Conservation (phyloP, 352 stramenopile genomes). For the Phytophthora pistaciae region DNA sequence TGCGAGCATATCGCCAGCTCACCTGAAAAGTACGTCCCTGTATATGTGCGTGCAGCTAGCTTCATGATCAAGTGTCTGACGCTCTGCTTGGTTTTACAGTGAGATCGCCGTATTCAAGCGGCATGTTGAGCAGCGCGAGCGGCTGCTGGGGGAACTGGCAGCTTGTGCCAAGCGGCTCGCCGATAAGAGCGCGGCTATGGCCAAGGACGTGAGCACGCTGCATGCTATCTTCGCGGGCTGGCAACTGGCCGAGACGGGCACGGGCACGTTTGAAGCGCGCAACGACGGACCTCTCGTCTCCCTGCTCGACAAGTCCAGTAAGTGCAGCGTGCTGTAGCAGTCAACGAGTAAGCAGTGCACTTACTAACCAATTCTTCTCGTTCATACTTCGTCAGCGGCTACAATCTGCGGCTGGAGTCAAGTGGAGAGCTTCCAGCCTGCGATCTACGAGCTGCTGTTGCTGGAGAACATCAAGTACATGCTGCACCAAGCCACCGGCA, state of each 20-base stretch:
- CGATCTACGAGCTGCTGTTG: constrained; percentile 74
- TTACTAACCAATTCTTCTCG: constrained; percentile 8
- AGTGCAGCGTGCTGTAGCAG: constrained; percentile 14
- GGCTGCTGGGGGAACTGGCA: constrained; percentile 54
- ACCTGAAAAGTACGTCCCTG: constrained; percentile 46
- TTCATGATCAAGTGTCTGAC: background rate
- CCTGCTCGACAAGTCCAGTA: constrained; percentile 61
- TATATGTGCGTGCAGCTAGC: background rate
- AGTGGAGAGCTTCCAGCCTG: constrained; percentile 54
- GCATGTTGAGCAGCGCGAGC: constrained; percentile 69
- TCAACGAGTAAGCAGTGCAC: background rate
- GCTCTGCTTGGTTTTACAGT: constrained; percentile 28
- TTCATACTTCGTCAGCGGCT: constrained; percentile 32
- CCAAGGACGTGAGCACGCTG: constrained; percentile 63
- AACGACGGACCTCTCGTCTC: constrained; percentile 45
- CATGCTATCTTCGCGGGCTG: constrained; percentile 67
- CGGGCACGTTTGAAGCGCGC: constrained; percentile 15
- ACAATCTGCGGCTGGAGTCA: constrained; percentile 60
- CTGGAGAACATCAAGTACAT: constrained; percentile 78
- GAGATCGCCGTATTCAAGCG: constrained; percentile 60
- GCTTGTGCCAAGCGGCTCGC: constrained; percentile 67
- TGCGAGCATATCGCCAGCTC: constrained; percentile 37
- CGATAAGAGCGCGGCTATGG: constrained; percentile 61
- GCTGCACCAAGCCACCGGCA: constrained; percentile 56
- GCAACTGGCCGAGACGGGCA: constrained; percentile 50